phyloP scores from a whole-genome alignment of 129 eudicot genomes.

The Lactuca sativa region DNA sequence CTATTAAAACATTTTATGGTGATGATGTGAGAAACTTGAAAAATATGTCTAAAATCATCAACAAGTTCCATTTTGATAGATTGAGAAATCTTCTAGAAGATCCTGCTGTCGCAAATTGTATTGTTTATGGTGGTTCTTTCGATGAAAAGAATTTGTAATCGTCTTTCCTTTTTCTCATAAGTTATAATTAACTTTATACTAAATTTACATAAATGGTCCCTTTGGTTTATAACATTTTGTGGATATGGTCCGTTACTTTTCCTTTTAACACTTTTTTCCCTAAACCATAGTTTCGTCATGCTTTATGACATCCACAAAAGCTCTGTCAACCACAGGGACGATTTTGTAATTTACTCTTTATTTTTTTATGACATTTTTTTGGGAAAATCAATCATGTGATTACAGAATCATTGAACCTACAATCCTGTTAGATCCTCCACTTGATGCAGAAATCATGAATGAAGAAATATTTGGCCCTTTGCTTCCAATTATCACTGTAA shows the following conservation, averaged over 20 bases:
- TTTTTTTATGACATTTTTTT: background rate
- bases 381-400: background rate
- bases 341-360: too few species aligned
- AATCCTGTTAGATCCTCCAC: slow-evolving; percentile 85
- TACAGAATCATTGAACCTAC: slow-evolving; percentile 86
- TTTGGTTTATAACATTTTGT: too few species aligned
- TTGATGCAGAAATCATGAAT: slow-evolving; percentile 74
- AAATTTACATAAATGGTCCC: too few species aligned
- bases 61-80: slow-evolving; percentile 75
- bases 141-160: slow-evolving; percentile 60
- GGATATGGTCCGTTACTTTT: too few species aligned
- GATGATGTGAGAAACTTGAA: slow-evolving; percentile 55
- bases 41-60: slow-evolving; percentile 58
- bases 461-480: slow-evolving; percentile 97
- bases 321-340: background rate
- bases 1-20: slow-evolving; percentile 62
- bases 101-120: slow-evolving; percentile 65
- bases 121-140: slow-evolving; percentile 84
- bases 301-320: too few species aligned
- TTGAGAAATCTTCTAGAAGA: slow-evolving; percentile 68
- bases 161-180: background rate
- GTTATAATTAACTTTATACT: background rate
- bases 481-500: slow-evolving; percentile 90
- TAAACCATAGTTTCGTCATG: too few species aligned
- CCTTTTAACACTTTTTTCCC: too few species aligned